phyloP scores from a whole-genome alignment of 345 rosid genomes.

The Jatropha curcas region DNA sequence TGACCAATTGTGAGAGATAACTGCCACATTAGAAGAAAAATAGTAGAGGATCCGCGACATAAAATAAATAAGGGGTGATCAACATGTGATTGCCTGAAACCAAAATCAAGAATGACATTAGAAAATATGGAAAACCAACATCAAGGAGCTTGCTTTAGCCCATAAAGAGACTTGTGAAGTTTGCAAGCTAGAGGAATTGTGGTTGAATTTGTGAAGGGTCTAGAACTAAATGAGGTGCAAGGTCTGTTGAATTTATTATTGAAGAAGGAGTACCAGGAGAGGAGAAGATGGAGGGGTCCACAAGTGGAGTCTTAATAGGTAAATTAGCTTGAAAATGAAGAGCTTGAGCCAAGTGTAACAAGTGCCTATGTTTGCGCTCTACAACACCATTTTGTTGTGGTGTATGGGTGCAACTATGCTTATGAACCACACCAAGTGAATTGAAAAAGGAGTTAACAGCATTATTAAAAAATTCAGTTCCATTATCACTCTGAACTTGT shows the following conservation, averaged over 20 bases:
- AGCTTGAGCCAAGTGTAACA: not conserved
- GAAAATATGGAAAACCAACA: not conserved
- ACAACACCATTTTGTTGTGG: slow-evolving; percentile 3
- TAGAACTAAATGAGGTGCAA: no score
- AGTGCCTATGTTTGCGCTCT: not conserved
- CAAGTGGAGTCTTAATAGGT: not conserved
- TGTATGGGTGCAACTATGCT: not conserved
- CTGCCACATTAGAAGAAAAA: no score
- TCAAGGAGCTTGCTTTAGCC: not conserved
- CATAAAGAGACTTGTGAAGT: not conserved
- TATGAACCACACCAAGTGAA: not conserved
- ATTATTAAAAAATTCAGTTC: not conserved
- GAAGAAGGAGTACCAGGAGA: no score
- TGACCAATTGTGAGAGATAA: no score
- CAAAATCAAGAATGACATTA: not conserved
- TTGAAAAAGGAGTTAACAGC: not conserved
- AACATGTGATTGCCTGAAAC: not conserved
- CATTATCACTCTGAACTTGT: not conserved
- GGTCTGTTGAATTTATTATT: not conserved
- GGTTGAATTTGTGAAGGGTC: not conserved
- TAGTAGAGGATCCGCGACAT: no score
- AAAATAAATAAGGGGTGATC: not conserved
- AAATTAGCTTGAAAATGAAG: not conserved
- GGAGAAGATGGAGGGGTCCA: not conserved
- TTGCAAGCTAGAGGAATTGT: not conserved